Percentiles rank a stretch among this genome's conserved stretches.
These are phyloP conservation scores for Beauveria sp. DNA, from an alignment of 2,329 filamentous ascomycete species.

Conservation along the genomic window DNA sequence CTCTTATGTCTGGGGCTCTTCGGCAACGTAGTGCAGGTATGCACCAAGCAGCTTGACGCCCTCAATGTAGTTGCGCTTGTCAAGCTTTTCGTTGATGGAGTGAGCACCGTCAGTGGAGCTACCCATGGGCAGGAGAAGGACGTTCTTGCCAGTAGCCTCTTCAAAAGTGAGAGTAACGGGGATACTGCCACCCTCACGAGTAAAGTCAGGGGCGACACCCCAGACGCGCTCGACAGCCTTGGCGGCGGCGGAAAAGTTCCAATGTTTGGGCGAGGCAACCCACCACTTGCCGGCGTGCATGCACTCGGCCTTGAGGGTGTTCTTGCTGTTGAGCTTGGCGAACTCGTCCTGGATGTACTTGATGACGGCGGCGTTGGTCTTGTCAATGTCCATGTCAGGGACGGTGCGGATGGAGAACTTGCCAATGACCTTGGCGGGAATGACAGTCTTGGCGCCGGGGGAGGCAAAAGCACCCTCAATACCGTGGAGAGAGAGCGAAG, in stretches of 20 bases:
- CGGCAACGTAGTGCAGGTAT: slow-evolving; percentile 92
- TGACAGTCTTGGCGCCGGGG: slow-evolving; percentile 94
- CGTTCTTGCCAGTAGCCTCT: slow-evolving; percentile 96
- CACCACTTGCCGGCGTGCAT: slow-evolving; percentile 98
- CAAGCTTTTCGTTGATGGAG: slow-evolving; percentile 97
- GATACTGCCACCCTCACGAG: slow-evolving; percentile 93
- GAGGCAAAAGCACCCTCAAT: slow-evolving; percentile 91
- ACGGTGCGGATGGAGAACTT: slow-evolving; percentile 99
- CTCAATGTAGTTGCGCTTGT: slow-evolving; percentile 96
- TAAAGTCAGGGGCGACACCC: slow-evolving; percentile 89
- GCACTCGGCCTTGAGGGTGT: slow-evolving; percentile 71
- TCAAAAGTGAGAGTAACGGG: slow-evolving; percentile 96
- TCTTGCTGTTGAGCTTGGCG: slow-evolving; percentile 84
- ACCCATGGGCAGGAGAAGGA: slow-evolving; percentile 91
- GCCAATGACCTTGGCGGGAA: slow-evolving; percentile 93
- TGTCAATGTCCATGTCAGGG: slow-evolving; percentile 90
- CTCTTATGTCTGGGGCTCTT: slow-evolving; percentile 57
- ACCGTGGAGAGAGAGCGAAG: slow-evolving; percentile 88
- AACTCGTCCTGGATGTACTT: slow-evolving; percentile 79
- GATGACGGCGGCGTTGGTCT: slow-evolving; percentile 79
- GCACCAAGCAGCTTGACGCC: slow-evolving; percentile 92
- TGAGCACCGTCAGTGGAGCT: slow-evolving; percentile 94
- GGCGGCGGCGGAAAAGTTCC: slow-evolving; percentile 92
- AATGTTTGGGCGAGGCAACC: slow-evolving; percentile 95
- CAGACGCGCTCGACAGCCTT: slow-evolving; percentile 97